Percentiles rank a stretch among this genome's conserved stretches.
Conservation (phyloP, 805 yeast species). For the Schizosaccharomyces osmophilus region DNA sequence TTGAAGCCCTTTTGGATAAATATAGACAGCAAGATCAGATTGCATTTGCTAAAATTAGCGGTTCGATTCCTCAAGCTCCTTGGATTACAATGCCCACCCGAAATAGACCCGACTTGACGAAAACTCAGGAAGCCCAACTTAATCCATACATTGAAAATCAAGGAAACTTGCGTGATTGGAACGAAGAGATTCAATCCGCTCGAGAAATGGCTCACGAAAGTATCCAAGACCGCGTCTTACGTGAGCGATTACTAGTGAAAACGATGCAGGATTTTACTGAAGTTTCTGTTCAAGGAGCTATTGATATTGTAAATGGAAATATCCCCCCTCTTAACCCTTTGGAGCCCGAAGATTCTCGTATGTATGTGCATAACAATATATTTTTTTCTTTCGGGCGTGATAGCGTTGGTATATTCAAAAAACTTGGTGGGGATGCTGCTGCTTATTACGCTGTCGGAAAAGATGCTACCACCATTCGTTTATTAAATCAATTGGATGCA, state of each 20-base stretch:
- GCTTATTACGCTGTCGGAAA: conserved; percentile 57
- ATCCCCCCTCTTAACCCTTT: conserved; percentile 58
- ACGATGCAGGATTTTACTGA: conserved; percentile 51
- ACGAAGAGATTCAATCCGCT: conserved; percentile 68
- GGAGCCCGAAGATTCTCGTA: conserved; percentile 34
- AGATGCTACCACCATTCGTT: conserved; percentile 50
- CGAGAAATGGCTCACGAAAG: conserved; percentile 37
- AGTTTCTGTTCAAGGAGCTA: conserved; percentile 57
- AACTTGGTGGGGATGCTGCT: conserved; percentile 61
- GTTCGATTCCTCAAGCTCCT: conserved; percentile 32
- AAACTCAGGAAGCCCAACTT: conserved; percentile 31
- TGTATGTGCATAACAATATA: conserved; percentile 58
- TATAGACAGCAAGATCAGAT: not conserved
- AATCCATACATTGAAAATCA: conserved; percentile 1
- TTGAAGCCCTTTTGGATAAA: conserved; percentile 14
- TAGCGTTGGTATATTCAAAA: conserved; percentile 37
- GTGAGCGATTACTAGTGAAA: conserved; percentile 53
- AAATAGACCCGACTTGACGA: conserved; percentile 29
- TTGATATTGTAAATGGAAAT: conserved; percentile 49
- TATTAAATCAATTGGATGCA: conserved; percentile 40
- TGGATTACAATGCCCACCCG: conserved; percentile 33
- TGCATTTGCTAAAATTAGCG: not conserved
- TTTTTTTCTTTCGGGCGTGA: conserved; percentile 65
- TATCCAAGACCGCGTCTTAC: conserved; percentile 40
- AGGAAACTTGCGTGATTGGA: conserved; percentile 53